Base-by-base conservation (phyloP, 2,329 filamentous ascomycete genomes). In the Elsinoe australis region DNA sequence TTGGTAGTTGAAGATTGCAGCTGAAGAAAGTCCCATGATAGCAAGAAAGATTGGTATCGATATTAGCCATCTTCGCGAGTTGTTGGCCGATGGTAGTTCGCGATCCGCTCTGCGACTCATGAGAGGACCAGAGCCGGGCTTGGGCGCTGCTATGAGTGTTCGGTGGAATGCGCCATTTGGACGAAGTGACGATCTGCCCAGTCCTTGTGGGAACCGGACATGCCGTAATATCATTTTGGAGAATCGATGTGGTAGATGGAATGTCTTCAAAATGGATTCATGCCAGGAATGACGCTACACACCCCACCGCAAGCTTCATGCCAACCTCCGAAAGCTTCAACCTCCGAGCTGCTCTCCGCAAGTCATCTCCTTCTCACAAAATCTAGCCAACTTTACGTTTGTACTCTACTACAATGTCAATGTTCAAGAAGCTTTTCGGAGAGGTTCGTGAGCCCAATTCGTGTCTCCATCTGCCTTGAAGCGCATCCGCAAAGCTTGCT, bases 1-100 rank as follows among this genome's bases (percentile, higher is more conserved):
- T 67, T 98, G 90, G 78, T 98, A 96, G 76, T 98, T 98, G 83
- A 98, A 96, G 67, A 98, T 95, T 57, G 84, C 87, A 52, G 94
- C 71, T 55, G 82, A 82, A 56, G 82, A 83, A 49, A 75, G 73
- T 41, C 78, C 76, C 57, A 95, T 79, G 54, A 87, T 71, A 54
- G 77, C 67, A 47, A 83, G 64, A 75, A 96, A 96, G 63, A 94
- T 70, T 47, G 90, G 90, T 26, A 95, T 67, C 1, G 87, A 87
- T 58, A 78, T 77, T 49, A 64, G 52, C 63, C 63, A 66, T 48
- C 57, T 54, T 41, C 50, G 56, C n/a, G 56, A 55, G n/a, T 56
- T 52, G 6, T 63, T 57, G 32, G 74, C 59, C 22, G 66, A 57
- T 12, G 74, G 74, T 2, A 78, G 67, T 38, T 67, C 74, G 54